Percentiles rank a stretch among this genome's conserved stretches.
phyloP scores from a whole-genome alignment of 1,139 yeast species.

The Saccharomyces hybrid region DNA sequence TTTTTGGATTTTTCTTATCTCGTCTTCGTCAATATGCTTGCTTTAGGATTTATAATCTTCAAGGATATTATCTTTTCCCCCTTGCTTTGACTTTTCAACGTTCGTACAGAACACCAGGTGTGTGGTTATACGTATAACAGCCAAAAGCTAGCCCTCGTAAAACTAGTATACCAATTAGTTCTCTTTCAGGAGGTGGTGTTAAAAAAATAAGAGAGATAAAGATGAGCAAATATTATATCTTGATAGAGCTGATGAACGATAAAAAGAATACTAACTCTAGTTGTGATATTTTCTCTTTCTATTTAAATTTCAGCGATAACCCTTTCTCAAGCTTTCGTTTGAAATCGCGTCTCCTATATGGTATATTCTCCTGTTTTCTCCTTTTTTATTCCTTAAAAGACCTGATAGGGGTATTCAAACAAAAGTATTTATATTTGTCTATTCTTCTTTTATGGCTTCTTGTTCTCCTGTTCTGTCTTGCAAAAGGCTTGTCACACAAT shows the following conservation, averaged over 20 bases:
- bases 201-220: neutral
- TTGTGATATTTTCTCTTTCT: neutral
- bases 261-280: neutral
- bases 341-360: neutral
- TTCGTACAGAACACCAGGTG: neutral
- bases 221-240: neutral
- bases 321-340: neutral
- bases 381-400: neutral
- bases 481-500: neutral
- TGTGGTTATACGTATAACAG: neutral
- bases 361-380: neutral
- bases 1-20: neutral
- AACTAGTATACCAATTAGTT: neutral
- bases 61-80: neutral
- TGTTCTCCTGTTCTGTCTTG: neutral
- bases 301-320: neutral
- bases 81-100: neutral
- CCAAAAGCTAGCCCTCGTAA: neutral
- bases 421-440: neutral
- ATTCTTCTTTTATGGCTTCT: neutral
- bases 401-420: neutral
- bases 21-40: neutral
- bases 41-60: conserved; percentile 1
- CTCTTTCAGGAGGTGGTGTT: neutral
- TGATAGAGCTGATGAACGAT: neutral